Evolutionary conservation across 108 stramenopile genomes (phyloP), one percentile per base, ranked within the genome.

Genomic region (Ochromonas danica): DNA sequence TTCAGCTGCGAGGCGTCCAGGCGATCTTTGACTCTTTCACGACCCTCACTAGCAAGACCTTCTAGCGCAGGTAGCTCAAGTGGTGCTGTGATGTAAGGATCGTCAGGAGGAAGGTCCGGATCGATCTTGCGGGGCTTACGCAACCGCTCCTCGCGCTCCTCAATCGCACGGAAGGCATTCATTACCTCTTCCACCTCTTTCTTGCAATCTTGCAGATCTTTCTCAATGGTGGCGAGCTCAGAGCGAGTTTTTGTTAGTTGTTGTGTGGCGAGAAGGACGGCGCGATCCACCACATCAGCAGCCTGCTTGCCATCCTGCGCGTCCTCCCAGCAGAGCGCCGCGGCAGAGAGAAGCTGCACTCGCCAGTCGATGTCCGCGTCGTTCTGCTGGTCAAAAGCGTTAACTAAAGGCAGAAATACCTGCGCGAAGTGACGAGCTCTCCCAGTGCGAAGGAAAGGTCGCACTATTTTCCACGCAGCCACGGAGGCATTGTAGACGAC

Each of bases 401-500:
- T 78, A 10, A 43, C 61, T 40, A 41, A 39, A 45, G 43, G 36
- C 35, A 25, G 1, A 33, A 72, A 67, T 57, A 27, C 80, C 40
- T 6, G 22, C 17, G 0, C 31, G 62, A 80, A 79, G 70, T 81
- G 43, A 25, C 43, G 45, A 39, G 79, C 83, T 40, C 70, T 40
- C 6, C 80, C 82, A 14, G 70, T 14, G 14, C 80, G 39, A 25
- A 87, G 61, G 25, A 78, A 71, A 30, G 79, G 70, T 1, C 83
- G 30, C 25, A 84, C 61, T 51, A 87, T 42, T 42, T 83, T 74
- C 87, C 87, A 87, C 30, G 70, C 70, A 61, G 80, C 45, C 22
- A 87, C 82, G 1, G 87, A 85, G 40, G 77, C 79, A 79, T 87
- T 87, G 81, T 81, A 85, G 17, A 85, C 80, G 17, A 87, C 41